Base-by-base conservation (phyloP, 768 basidiomycete genomes). In the Rhizopogon vesiculosus region DNA sequence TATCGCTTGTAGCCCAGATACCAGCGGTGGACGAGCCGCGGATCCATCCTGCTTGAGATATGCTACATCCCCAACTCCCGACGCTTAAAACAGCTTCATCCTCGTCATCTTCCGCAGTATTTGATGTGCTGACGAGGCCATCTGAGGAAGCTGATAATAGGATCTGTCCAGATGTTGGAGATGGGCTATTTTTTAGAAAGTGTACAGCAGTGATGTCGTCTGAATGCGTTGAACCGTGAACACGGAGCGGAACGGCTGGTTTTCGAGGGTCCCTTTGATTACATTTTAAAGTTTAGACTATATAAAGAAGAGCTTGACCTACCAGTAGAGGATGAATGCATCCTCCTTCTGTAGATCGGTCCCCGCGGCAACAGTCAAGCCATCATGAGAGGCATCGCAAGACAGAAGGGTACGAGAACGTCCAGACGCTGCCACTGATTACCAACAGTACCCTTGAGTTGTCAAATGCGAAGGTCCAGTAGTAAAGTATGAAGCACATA, bases 1-100 rank as follows among this genome's bases (percentile, higher is more conserved):
- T 97, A 72, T 97, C 95, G 60, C 91, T 94, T 10, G 84, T 80
- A 22, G 87, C 88, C 93, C 93, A 97, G 7, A 93, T 75, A 45
- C 68, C 72, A 31, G 72, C 72, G 5, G 69, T 66, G 22, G 66
- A 54, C 33, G 65, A 48, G 18, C 65, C 58, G 18, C 73, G 65
- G 50, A 81, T 78, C 87, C 85, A 89, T 1, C 86, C 92, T 7
- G 82, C 84, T 64, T 90, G 88, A 0, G 87, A 86, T 56, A 92
- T 73, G 64, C 87, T 92, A 64, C 84, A 85, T 2, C 88, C 91
- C 84, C 87, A 91, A 59, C 93, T 93, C n/a, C 87, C 89, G 22
- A 93, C 88, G 43, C 87, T 77, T 3, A 87, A 58, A 1, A 84
- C 81, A 0, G 93, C 86, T 68, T 97, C 93, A 58, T 98, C 93